Evolutionary conservation across 768 basidiomycete species (phyloP).

Genomic region (Hemileccinum impolitum): DNA sequence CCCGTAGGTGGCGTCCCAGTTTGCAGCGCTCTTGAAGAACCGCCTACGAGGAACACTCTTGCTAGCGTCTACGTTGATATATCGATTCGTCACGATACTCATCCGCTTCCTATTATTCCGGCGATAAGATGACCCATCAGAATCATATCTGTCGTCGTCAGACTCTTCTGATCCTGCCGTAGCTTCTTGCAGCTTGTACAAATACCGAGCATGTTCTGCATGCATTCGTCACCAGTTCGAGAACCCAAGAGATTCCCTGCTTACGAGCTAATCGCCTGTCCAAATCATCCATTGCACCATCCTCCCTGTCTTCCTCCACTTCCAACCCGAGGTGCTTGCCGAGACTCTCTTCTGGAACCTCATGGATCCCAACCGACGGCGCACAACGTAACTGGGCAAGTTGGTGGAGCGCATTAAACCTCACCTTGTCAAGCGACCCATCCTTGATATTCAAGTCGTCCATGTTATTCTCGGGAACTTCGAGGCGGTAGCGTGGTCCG

Average conservation of each 20-base stretch:
- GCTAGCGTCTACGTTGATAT: conserved; percentile 43
- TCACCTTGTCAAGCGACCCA: conserved; percentile 73
- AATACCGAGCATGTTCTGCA: conserved; percentile 62
- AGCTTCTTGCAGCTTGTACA: conserved; percentile 57
- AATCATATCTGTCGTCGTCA: conserved; percentile 46
- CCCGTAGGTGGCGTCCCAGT: conserved; percentile 33
- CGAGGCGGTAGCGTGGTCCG: conserved; percentile 89
- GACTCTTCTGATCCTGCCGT: conserved; percentile 47
- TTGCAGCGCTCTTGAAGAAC: conserved; percentile 54
- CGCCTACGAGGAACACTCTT: conserved; percentile 38
- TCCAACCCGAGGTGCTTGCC: conserved; percentile 59
- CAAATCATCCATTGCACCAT: conserved; percentile 49
- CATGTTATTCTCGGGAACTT: conserved; percentile 91
- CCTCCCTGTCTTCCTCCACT: conserved; percentile 40
- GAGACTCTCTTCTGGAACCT: conserved; percentile 71
- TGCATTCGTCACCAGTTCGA: neutral
- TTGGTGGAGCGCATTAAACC: conserved; percentile 58
- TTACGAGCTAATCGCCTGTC: conserved; percentile 71
- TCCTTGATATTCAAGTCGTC: conserved; percentile 87
- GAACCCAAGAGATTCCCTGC: conserved; percentile 23
- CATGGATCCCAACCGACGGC: conserved; percentile 84
- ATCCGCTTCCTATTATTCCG: conserved; percentile 53
- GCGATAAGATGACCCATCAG: conserved; percentile 43
- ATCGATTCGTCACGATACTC: conserved; percentile 64
- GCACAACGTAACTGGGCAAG: conserved; percentile 62